Percentiles rank a stretch among this genome's conserved stretches.
Evolutionary conservation across 768 basidiomycete genomes (phyloP).

Genomic region (Phaffia tasmanica): DNA sequence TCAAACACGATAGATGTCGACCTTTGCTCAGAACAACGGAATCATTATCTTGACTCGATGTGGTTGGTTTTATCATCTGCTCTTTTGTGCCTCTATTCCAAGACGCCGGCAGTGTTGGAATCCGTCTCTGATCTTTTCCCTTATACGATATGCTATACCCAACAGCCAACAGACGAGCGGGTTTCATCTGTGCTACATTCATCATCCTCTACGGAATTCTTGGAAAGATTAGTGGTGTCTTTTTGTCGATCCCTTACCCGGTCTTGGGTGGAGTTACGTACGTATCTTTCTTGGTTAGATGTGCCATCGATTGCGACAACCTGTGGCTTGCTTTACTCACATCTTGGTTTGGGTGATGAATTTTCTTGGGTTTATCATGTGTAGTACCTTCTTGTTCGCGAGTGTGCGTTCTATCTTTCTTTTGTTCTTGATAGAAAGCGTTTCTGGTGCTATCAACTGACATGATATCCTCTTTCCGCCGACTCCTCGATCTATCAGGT

Average conservation of each 20-base stretch:
- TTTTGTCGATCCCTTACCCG: constrained; percentile 71
- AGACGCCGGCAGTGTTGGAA: neutral
- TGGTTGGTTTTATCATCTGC: constrained; percentile 37
- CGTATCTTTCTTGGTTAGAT: constrained; percentile 67
- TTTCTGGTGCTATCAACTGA: no score
- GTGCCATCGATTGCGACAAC: no score
- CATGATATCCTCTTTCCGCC: no score
- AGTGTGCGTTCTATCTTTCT: neutral
- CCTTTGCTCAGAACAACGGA: constrained; percentile 52
- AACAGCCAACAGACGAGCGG: constrained; percentile 49
- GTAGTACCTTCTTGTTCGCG: neutral
- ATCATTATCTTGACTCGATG: constrained; percentile 69
- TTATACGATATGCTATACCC: constrained; percentile 11
- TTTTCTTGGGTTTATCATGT: neutral
- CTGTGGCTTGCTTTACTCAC: no score
- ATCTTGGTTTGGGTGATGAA: neutral
- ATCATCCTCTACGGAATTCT: constrained; percentile 60
- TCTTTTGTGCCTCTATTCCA: neutral
- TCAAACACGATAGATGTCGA: constrained; percentile 34
- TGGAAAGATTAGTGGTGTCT: constrained; percentile 71
- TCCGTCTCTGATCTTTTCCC: neutral
- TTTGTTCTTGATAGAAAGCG: neutral
- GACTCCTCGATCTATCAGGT: no score
- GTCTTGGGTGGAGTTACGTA: constrained; percentile 69
- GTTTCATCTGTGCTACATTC: constrained; percentile 67